Percentiles rank a stretch among this genome's conserved stretches.
These are phyloP conservation scores for Phtheirospermum japonicum DNA, from an alignment of 257 asterid genomes.

Conservation along the genomic window DNA sequence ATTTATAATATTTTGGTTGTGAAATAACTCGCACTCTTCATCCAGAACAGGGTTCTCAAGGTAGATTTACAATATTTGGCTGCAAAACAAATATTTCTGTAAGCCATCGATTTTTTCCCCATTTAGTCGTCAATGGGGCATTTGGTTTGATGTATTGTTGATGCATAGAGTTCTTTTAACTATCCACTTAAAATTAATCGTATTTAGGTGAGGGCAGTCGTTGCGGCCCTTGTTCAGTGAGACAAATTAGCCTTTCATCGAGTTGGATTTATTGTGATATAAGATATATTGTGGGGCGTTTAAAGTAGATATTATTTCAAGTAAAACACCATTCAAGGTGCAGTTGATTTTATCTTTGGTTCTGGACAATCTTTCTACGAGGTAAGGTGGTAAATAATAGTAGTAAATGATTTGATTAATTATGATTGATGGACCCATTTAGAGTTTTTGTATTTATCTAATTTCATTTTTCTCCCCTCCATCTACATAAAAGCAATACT, in stretches of 20 bases:
- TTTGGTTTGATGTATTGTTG: too few relatives aligned
- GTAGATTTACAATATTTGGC: too few relatives aligned
- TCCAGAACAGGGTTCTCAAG: too few relatives aligned
- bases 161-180: conserved; percentile 56
- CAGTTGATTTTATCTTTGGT: conserved; percentile 79
- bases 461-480: too few relatives aligned
- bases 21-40: too few relatives aligned
- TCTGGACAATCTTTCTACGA: conserved; percentile 70
- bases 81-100: too few relatives aligned
- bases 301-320: conserved; percentile 65
- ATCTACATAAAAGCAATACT: too few relatives aligned
- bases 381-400: conserved; percentile 36
- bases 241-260: conserved; percentile 51
- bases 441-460: not conserved
- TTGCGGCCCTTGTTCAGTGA: conserved; percentile 56
- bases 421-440: not conserved
- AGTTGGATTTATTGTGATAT: conserved; percentile 57
- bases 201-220: conserved; percentile 35
- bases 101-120: too few relatives aligned
- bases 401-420: not conserved
- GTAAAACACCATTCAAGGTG: conserved; percentile 54
- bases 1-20: too few relatives aligned
- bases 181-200: conserved; percentile 31
- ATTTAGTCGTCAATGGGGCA: too few relatives aligned
- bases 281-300: conserved; percentile 74